Conservation (phyloP, 2,329 filamentous ascomycete species). For the Arthrobotrys pseudoclavata region DNA sequence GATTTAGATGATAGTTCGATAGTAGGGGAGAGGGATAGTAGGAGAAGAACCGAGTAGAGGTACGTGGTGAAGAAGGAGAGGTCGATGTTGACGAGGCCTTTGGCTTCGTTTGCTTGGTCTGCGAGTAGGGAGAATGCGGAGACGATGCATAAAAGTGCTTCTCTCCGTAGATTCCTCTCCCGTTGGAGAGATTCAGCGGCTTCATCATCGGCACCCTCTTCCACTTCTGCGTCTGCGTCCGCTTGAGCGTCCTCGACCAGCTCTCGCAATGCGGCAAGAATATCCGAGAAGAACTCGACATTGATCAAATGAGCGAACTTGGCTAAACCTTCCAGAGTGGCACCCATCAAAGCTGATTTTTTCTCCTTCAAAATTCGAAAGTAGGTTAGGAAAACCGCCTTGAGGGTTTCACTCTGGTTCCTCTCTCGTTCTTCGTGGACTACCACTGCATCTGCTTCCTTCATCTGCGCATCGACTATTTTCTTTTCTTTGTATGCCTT, state of each 20-base stretch:
- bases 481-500: conserved; percentile 90
- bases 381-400: conserved; percentile 94
- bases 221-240: conserved; percentile 67
- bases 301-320: conserved; percentile 94
- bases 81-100: conserved; percentile 85
- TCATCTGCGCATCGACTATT: conserved; percentile 90
- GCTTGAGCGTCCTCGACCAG: conserved; percentile 81
- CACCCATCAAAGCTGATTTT: conserved; percentile 89
- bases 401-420: conserved; percentile 95
- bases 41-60: conserved; percentile 86
- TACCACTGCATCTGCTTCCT: conserved; percentile 88
- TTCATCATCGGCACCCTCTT: conserved; percentile 68
- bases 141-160: conserved; percentile 91
- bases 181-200: conserved; percentile 63
- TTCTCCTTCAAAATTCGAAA: conserved; percentile 92
- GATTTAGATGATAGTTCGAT: conserved; percentile 84
- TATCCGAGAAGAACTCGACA: conserved; percentile 97
- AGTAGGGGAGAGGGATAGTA: conserved; percentile 83
- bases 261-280: conserved; percentile 93
- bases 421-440: conserved; percentile 91
- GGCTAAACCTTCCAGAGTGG: conserved; percentile 91
- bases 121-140: conserved; percentile 97
- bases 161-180: conserved; percentile 80
- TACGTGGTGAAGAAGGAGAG: conserved; percentile 95
- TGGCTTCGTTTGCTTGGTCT: conserved; percentile 89